A percentile compares a stretch with the other conserved stretches of the same genome.
phyloP scores from a whole-genome alignment of 805 yeast genomes.

The Candida palmyrensis region DNA sequence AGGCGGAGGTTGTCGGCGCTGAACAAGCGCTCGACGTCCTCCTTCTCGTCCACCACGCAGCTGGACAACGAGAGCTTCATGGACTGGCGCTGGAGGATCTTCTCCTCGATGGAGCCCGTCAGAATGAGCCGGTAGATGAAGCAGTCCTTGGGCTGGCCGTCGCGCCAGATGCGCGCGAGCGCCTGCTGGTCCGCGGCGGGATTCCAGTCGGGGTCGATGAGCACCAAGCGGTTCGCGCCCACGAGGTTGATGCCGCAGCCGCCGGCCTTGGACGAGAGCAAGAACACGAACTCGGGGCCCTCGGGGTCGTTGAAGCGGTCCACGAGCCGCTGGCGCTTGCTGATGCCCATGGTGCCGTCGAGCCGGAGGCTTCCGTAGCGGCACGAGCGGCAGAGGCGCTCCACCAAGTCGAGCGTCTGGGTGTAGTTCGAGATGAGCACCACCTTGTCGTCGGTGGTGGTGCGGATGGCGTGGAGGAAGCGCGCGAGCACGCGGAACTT shows the following conservation, averaged over 20 bases:
- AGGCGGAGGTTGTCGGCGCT: slow-evolving; percentile 75
- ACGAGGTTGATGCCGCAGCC: slow-evolving; percentile 97
- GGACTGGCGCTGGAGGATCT: slow-evolving; percentile 91
- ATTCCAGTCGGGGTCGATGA: slow-evolving; percentile 94
- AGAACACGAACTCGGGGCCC: slow-evolving; percentile 79
- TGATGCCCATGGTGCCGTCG: slow-evolving; percentile 90
- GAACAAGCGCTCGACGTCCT: slow-evolving; percentile 89
- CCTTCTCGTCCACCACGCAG: slow-evolving; percentile 95
- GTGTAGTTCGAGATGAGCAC: slow-evolving; percentile 94
- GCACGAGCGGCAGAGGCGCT: slow-evolving; percentile 70
- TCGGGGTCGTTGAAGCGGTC: slow-evolving; percentile 90
- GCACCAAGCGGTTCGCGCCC: slow-evolving; percentile 87
- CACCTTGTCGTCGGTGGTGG: slow-evolving; percentile 89
- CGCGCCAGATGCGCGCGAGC: slow-evolving; percentile 97
- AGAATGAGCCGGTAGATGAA: slow-evolving; percentile 90
- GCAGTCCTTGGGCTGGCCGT: slow-evolving; percentile 96
- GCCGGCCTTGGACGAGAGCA: slow-evolving; percentile 93
- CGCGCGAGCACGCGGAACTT: slow-evolving; percentile 82
- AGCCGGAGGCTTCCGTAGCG: slow-evolving; percentile 75
- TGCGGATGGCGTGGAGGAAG: slow-evolving; percentile 69
- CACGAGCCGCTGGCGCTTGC: slow-evolving; percentile 88
- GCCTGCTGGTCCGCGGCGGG: slow-evolving; percentile 99
- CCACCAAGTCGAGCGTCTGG: slow-evolving; percentile 87
- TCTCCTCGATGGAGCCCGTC: slow-evolving; percentile 94
- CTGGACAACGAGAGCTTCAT: slow-evolving; percentile 91